These are phyloP conservation scores for Bipolaris gigantea DNA, from an alignment of 2,329 filamentous ascomycete genomes.

Conservation along the genomic window DNA sequence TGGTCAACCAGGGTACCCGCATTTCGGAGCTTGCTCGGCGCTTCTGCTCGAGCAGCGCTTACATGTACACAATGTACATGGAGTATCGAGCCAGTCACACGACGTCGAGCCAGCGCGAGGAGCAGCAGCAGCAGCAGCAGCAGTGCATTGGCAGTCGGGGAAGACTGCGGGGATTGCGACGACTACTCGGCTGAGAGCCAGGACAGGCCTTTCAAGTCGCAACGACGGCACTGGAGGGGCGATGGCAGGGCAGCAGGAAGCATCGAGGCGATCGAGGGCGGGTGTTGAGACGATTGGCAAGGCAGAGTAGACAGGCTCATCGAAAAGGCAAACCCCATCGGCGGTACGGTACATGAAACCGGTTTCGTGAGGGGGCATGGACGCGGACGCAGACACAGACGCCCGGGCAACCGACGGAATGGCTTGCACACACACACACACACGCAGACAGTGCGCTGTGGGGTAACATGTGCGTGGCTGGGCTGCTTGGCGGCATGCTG, in stretches of 20 bases:
- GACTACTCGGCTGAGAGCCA: not conserved
- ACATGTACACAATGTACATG: not conserved
- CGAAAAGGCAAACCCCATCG: conserved; percentile 9
- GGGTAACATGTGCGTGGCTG: conserved; percentile 19
- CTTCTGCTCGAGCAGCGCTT: not conserved
- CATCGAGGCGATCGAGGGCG: conserved; percentile 4
- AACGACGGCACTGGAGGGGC: not conserved
- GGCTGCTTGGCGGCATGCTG: conserved; percentile 10
- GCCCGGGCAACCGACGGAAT: conserved; percentile 6
- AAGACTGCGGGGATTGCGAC: not conserved
- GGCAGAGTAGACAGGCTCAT: conserved; percentile 2
- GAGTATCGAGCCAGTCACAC: conserved; percentile 1
- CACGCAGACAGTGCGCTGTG: conserved; percentile 10
- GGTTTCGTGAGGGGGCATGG: conserved; percentile 19
- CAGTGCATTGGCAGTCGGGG: not conserved
- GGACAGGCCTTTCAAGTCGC: not conserved
- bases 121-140: not conserved
- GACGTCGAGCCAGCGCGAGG: not conserved
- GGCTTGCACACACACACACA: no score
- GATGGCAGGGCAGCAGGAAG: conserved; percentile 1
- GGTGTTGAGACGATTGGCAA: not conserved
- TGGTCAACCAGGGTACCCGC: not conserved
- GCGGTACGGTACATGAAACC: conserved; percentile 16
- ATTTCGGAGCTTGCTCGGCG: conserved; percentile 1
- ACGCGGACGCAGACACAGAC: not conserved